phyloP scores from a whole-genome alignment of 306 rosid genomes.

The Urtica urens region DNA sequence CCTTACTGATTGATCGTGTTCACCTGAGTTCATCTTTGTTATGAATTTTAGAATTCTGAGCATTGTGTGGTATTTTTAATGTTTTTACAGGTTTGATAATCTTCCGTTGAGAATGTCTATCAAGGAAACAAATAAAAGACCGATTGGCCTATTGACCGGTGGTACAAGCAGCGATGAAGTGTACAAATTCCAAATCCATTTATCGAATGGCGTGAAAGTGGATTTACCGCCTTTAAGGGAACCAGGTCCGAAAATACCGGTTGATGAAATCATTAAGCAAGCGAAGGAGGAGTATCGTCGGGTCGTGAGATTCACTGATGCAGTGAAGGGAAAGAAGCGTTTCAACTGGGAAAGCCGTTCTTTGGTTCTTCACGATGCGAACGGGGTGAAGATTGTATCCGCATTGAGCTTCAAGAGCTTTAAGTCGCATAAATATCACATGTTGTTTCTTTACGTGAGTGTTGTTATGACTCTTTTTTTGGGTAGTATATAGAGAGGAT shows the following conservation, averaged over 20 bases:
- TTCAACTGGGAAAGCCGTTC: slow-evolving; percentile 24
- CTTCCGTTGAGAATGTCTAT: slow-evolving; percentile 4
- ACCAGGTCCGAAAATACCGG: slow-evolving; percentile 19
- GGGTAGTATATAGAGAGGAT: background rate
- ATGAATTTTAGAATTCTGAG: background rate
- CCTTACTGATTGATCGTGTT: too few species aligned
- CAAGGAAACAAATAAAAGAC: slow-evolving; percentile 13
- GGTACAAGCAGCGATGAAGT: background rate
- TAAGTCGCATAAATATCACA: slow-evolving; percentile 27
- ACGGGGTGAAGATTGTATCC: slow-evolving; percentile 11
- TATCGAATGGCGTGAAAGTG: slow-evolving; percentile 31
- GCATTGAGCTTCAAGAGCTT: slow-evolving; percentile 21
- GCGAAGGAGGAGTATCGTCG: slow-evolving; percentile 21
- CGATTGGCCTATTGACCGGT: background rate
- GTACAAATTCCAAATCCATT: slow-evolving; percentile 25
- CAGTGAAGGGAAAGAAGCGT: slow-evolving; percentile 13
- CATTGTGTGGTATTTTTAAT: background rate
- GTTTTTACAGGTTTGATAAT: background rate
- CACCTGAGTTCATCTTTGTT: too few species aligned
- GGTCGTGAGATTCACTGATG: background rate
- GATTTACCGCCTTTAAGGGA: slow-evolving; percentile 12
- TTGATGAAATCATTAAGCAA: slow-evolving; percentile 17
- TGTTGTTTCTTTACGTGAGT: slow-evolving; percentile 46
- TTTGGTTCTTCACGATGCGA: slow-evolving; percentile 30
- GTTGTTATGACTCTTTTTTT: background rate